Evolutionary conservation across 495 filamentous ascomycete species (phyloP).

Genomic region (Xylaria telfairii): DNA sequence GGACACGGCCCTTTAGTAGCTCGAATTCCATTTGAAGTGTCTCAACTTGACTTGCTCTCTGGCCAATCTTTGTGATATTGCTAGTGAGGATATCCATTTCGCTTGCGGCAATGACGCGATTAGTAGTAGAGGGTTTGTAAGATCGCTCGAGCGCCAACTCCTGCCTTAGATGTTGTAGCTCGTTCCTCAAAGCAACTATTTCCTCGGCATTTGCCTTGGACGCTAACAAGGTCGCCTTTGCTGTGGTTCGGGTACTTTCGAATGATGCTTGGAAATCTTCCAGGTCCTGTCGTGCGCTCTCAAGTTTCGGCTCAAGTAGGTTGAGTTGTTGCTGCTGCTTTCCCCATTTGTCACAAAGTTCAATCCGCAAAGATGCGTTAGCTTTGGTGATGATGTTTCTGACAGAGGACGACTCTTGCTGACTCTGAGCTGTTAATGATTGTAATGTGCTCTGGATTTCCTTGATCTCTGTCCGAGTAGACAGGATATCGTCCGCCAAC

Average conservation of each 20-base stretch:
- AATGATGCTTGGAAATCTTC: conserved; percentile 5
- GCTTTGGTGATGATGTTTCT: conserved; percentile 18
- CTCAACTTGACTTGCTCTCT: conserved; percentile 48
- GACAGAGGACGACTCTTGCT: conserved; percentile 15
- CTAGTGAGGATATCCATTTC: conserved; percentile 48
- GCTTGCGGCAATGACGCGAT: conserved; percentile 33
- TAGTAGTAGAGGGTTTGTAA: conserved; percentile 9
- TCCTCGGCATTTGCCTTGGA: conserved; percentile 26
- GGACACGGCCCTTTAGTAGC: conserved; percentile 44
- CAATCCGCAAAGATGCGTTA: conserved; percentile 7
- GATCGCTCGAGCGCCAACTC: conserved; percentile 37
- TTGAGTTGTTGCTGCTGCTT: conserved; percentile 24
- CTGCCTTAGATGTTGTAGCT: conserved; percentile 36
- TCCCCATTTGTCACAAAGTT: conserved; percentile 13
- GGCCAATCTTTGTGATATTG: conserved; percentile 44
- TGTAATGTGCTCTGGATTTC: conserved; percentile 27
- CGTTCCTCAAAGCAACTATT: conserved; percentile 24
- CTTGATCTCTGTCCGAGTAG: conserved; percentile 31
- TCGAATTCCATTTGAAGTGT: conserved; percentile 49
- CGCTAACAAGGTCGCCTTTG: conserved; percentile 14
- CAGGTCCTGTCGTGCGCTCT: conserved; percentile 1
- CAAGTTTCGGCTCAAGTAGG: conserved; percentile 3
- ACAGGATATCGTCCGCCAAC: conserved; percentile 31
- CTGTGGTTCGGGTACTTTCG: conserved; percentile 8
- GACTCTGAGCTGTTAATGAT: conserved; percentile 22